These are phyloP conservation scores for Debaryomyces nepalensis DNA, from an alignment of 1,139 yeast species.

Conservation along the genomic window DNA sequence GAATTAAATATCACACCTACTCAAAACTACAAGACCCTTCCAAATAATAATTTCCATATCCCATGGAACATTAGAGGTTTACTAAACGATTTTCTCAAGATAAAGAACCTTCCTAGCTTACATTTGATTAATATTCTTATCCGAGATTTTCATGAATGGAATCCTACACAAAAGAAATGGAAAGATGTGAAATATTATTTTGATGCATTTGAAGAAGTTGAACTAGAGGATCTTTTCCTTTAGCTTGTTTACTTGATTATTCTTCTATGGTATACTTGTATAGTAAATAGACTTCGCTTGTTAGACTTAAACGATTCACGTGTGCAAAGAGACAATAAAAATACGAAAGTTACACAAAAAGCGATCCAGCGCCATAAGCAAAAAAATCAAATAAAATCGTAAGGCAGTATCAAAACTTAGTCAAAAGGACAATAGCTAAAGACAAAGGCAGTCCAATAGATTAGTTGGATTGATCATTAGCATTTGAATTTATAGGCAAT, in stretches of 20 bases:
- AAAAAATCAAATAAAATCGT: constrained; percentile 2
- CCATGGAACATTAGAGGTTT: constrained; percentile 49
- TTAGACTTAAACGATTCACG: constrained; percentile 11
- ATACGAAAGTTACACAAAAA: constrained; percentile 10
- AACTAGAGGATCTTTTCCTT: constrained; percentile 36
- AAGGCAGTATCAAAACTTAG: neutral
- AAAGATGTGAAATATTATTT: constrained; percentile 47
- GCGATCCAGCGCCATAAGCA: constrained; percentile 1
- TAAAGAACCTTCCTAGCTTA: constrained; percentile 43
- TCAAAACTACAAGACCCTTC: constrained; percentile 3
- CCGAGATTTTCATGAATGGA: constrained; percentile 44
- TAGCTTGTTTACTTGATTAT: constrained; percentile 11
- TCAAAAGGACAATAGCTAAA: constrained; percentile 1
- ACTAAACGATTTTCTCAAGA: constrained; percentile 37
- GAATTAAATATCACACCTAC: constrained; percentile 15
- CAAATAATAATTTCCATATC: constrained; percentile 28
- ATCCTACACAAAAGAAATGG: constrained; percentile 40
- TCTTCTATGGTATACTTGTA: constrained; percentile 1
- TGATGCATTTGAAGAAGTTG: constrained; percentile 41
- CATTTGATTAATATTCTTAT: constrained; percentile 37
- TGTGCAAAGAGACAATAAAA: constrained; percentile 8
- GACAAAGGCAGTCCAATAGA: neutral
- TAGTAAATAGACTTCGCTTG: neutral
- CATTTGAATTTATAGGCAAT: neutral
- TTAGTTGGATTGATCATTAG: neutral